A percentile compares a stretch with the other conserved stretches of the same genome.
These are phyloP conservation scores for Rhododendron vialii DNA, from an alignment of 148 eudicot species.

Conservation along the genomic window DNA sequence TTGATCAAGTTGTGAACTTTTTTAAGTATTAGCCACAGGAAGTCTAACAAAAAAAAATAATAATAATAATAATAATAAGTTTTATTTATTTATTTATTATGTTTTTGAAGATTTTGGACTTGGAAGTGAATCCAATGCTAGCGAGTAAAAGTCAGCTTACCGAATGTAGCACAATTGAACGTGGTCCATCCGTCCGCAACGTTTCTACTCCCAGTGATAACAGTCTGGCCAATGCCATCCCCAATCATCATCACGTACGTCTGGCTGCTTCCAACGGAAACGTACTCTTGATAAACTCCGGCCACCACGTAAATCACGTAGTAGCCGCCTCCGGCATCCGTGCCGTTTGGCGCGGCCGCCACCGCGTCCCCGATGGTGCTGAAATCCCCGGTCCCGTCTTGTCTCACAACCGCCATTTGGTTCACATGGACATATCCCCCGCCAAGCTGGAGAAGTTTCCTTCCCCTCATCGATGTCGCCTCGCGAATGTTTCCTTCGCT, in stretches of 20 bases:
- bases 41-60: too few relatives aligned
- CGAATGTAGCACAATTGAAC: constrained; percentile 78
- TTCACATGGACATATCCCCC: constrained; percentile 23
- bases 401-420: constrained; percentile 23
- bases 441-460: background rate
- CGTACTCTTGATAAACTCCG: constrained; percentile 71
- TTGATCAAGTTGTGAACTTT: background rate
- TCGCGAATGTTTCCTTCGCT: background rate
- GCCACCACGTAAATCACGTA: constrained; percentile 58
- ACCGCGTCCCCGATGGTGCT: background rate
- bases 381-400: constrained; percentile 57
- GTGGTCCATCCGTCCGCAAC: constrained; percentile 90
- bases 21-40: background rate
- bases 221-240: constrained; percentile 70
- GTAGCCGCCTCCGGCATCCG: constrained; percentile 47
- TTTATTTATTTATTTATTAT: too few relatives aligned
- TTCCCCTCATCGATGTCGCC: background rate
- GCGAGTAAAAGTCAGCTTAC: constrained; percentile 23
- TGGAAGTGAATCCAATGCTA: background rate
- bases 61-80: background rate
- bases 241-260: constrained; percentile 76
- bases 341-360: constrained; percentile 24
- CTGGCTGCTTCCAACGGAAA: constrained; percentile 73
- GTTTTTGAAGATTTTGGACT: background rate
- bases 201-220: constrained; percentile 55